Evolutionary conservation across 75 land plant species (phyloP).

Genomic region (Pinus taeda): DNA sequence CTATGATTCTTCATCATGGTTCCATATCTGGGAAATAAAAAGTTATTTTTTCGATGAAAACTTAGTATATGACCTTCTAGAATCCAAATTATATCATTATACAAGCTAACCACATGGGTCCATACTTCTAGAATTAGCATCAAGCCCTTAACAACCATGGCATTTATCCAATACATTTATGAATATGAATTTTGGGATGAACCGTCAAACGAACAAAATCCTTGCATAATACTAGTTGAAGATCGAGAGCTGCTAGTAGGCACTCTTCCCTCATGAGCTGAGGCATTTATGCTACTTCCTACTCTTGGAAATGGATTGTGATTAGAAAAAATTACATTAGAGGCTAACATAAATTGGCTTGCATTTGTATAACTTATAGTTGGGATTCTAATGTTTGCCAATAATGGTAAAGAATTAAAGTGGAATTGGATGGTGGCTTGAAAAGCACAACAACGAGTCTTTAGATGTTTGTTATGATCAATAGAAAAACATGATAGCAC

Average conservation of each 20-base stretch:
- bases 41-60: no score
- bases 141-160: no score
- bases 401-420: slow-evolving; percentile 48
- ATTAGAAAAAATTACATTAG: slow-evolving; percentile 30
- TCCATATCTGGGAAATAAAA: no score
- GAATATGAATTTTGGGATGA: slow-evolving; percentile 54
- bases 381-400: slow-evolving; percentile 23
- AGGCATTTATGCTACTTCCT: slow-evolving; percentile 33
- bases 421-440: slow-evolving; percentile 66
- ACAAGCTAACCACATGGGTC: no score
- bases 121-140: no score
- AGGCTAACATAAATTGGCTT: slow-evolving; percentile 32
- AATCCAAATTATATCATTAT: no score
- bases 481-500: slow-evolving; percentile 81
- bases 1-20: slow-evolving; percentile 60
- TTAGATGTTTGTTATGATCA: slow-evolving; percentile 79
- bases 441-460: slow-evolving; percentile 78
- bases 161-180: no score
- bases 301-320: slow-evolving; percentile 48
- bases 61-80: no score
- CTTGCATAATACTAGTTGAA: slow-evolving; percentile 57
- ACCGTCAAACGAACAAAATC: slow-evolving; percentile 81
- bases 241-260: slow-evolving; percentile 57
- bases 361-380: slow-evolving; percentile 34
- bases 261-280: slow-evolving; percentile 51